These are phyloP conservation scores for Pythium insidiosum DNA, from an alignment of 352 stramenopile species.

Conservation along the genomic window DNA sequence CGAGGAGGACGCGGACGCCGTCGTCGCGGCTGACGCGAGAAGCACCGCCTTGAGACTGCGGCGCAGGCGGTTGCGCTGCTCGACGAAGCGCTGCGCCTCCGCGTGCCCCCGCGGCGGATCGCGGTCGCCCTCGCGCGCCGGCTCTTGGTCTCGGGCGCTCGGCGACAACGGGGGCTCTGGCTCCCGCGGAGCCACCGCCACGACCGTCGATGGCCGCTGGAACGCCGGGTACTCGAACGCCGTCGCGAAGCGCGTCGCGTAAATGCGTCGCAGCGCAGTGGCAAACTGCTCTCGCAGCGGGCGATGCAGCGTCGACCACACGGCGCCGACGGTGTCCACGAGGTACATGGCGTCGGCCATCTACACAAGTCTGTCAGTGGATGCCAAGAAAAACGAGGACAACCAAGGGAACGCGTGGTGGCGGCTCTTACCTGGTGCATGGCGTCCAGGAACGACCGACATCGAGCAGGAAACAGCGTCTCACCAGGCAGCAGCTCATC, in stretches of 20 bases:
- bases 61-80: slow-evolving; percentile 28
- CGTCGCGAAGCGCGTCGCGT: slow-evolving; percentile 5
- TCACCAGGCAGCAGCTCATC: slow-evolving; percentile 5
- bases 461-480: slow-evolving; percentile 6
- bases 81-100: slow-evolving; percentile 25
- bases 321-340: too few relatives aligned
- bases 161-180: background rate
- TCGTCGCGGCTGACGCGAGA: background rate
- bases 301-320: too few relatives aligned
- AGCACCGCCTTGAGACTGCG: slow-evolving; percentile 25
- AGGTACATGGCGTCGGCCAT: too few relatives aligned
- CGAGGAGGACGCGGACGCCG: background rate
- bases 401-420: too few relatives aligned
- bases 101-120: slow-evolving; percentile 21
- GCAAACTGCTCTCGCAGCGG: too few relatives aligned
- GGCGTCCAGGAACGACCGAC: slow-evolving; percentile 6
- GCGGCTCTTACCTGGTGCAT: slow-evolving; percentile 15
- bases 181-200: too few relatives aligned
- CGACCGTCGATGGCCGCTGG: too few relatives aligned
- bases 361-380: too few relatives aligned
- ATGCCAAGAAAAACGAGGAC: too few relatives aligned
- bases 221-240: slow-evolving; percentile 14
- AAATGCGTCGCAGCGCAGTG: slow-evolving; percentile 9
- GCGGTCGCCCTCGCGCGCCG: slow-evolving; percentile 4
- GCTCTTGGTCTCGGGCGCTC: background rate